phyloP scores from a whole-genome alignment of 768 basidiomycete genomes.

The Gloeostereum incarnatum region DNA sequence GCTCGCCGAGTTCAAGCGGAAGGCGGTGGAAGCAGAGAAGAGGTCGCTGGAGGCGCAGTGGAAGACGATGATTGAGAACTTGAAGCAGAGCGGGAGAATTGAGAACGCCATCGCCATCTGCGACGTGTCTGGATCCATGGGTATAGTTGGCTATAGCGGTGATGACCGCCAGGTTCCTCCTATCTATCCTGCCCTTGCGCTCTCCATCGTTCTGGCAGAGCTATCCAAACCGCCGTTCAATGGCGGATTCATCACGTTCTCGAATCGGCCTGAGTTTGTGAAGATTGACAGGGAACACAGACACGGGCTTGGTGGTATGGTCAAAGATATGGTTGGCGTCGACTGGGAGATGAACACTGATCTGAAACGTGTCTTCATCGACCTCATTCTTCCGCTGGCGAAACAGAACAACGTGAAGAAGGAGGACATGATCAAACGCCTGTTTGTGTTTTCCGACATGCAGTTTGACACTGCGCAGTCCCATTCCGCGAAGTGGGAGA shows the following conservation, averaged over 20 bases:
- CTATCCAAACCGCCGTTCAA: slow-evolving; percentile 57
- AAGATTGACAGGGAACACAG: slow-evolving; percentile 36
- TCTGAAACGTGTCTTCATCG: slow-evolving; percentile 49
- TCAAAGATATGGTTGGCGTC: slow-evolving; percentile 22
- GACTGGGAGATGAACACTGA: slow-evolving; percentile 55
- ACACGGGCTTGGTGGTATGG: slow-evolving; percentile 24
- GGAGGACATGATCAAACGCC: slow-evolving; percentile 67
- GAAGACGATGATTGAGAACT: slow-evolving; percentile 43
- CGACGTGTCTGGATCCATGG: slow-evolving; percentile 75
- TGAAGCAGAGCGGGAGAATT: slow-evolving; percentile 46
- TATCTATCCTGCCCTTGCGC: slow-evolving; percentile 52
- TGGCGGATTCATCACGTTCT: slow-evolving; percentile 64
- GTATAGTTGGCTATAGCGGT: slow-evolving; percentile 12
- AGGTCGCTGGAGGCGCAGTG: slow-evolving; percentile 59
- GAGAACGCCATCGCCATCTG: slow-evolving; percentile 59
- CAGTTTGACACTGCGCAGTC: slow-evolving; percentile 46
- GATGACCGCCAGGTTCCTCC: slow-evolving; percentile 21
- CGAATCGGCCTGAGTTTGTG: slow-evolving; percentile 36
- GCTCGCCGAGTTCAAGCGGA: slow-evolving; percentile 17
- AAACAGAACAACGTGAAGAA: slow-evolving; percentile 42
- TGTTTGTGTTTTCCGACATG: slow-evolving; percentile 77
- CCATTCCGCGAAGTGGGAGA: slow-evolving; percentile 34
- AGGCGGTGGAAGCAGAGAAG: slow-evolving; percentile 21
- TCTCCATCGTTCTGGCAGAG: slow-evolving; percentile 57
- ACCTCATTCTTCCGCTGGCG: slow-evolving; percentile 56